These are phyloP conservation scores for Polygonum aviculare DNA, from an alignment of 148 eudicot genomes.

Conservation along the genomic window DNA sequence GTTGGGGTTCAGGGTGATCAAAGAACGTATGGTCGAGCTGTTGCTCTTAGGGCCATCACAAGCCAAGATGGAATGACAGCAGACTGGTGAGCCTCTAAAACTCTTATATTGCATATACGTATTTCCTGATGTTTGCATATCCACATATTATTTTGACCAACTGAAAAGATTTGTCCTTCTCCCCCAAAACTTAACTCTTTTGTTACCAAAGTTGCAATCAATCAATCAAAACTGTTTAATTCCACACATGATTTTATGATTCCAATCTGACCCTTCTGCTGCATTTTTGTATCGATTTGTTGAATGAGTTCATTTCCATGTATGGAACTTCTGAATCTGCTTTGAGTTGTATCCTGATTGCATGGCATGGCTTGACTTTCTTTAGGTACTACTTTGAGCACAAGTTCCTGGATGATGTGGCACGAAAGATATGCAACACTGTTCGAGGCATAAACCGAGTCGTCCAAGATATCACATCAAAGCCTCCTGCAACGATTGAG, in stretches of 20 bases:
- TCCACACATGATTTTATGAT: background rate
- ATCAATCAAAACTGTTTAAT: background rate
- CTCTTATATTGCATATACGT: background rate
- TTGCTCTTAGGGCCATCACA: slow-evolving; percentile 89
- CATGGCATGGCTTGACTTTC: background rate
- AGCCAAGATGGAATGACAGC: slow-evolving; percentile 99
- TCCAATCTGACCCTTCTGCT: background rate
- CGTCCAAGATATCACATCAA: slow-evolving; percentile 89
- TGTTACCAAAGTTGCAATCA: background rate
- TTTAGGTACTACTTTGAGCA: slow-evolving; percentile 83
- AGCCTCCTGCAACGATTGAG: slow-evolving; percentile 95
- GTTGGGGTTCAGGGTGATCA: slow-evolving; percentile 99
- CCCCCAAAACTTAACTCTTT: background rate
- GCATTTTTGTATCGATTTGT: background rate
- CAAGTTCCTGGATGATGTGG: slow-evolving; percentile 67
- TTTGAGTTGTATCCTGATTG: background rate
- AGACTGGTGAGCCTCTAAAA: slow-evolving; percentile 46
- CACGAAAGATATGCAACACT: slow-evolving; percentile 76
- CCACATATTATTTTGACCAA: background rate
- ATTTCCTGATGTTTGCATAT: background rate
- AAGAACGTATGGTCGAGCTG: slow-evolving; percentile 80
- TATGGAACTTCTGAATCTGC: background rate
- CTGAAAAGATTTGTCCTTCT: background rate
- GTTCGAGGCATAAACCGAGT: slow-evolving; percentile 87
- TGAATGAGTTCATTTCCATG: background rate